Conservation (phyloP, 2,329 filamentous ascomycete species). For the Esteya vermicola region DNA sequence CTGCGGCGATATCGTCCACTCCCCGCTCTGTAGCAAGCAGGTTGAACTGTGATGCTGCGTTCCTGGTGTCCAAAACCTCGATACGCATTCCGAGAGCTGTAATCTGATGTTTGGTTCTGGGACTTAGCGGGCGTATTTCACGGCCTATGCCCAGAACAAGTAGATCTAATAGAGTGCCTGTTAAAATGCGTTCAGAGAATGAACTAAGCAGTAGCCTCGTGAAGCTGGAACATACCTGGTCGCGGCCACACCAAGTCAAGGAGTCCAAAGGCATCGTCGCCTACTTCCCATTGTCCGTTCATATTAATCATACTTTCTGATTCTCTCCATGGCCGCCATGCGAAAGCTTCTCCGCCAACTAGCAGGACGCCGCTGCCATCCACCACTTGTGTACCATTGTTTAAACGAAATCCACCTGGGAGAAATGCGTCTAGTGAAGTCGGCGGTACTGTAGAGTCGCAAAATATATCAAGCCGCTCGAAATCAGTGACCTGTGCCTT, state of each 20-base stretch:
- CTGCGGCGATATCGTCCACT: slow-evolving; percentile 70
- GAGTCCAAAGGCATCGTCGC: slow-evolving; percentile 55
- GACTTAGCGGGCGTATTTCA: slow-evolving; percentile 61
- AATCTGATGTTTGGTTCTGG: slow-evolving; percentile 57
- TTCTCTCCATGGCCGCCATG: slow-evolving; percentile 66
- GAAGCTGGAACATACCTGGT: slow-evolving; percentile 48
- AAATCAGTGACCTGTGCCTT: slow-evolving; percentile 41
- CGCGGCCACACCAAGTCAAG: slow-evolving; percentile 73
- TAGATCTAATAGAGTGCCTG: slow-evolving; percentile 45
- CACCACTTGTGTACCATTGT: slow-evolving; percentile 60
- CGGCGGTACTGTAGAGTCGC: slow-evolving; percentile 58
- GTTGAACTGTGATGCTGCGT: slow-evolving; percentile 91
- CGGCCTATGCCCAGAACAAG: slow-evolving; percentile 79
- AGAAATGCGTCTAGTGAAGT: slow-evolving; percentile 76
- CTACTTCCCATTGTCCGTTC: slow-evolving; percentile 71
- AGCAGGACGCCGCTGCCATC: slow-evolving; percentile 46
- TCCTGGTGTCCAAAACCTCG: slow-evolving; percentile 82
- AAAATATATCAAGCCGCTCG: slow-evolving; percentile 62
- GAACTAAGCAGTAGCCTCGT: background rate
- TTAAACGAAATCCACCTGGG: slow-evolving; percentile 70
- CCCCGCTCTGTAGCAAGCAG: slow-evolving; percentile 88
- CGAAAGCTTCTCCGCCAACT: slow-evolving; percentile 74
- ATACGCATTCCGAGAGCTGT: slow-evolving; percentile 69
- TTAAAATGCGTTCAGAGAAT: background rate
- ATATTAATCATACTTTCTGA: slow-evolving; percentile 47